These are phyloP conservation scores for Tetradesmus lagerheimii DNA, from an alignment of 139 green algal genomes.

Conservation along the genomic window DNA sequence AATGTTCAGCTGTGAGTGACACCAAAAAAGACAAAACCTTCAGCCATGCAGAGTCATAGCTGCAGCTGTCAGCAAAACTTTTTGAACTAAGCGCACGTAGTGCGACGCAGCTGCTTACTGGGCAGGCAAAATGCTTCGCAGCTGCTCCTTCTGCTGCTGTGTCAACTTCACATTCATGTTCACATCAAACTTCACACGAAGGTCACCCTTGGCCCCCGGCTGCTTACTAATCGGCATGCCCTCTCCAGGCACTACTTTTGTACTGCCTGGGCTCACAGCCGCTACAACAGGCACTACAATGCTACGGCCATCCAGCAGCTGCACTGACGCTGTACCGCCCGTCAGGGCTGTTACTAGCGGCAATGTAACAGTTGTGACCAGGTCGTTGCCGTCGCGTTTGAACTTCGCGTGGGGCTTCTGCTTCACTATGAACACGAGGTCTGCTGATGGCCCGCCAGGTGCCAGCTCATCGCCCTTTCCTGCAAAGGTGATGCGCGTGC, in stretches of 20 bases:
- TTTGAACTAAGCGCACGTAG: too few species aligned
- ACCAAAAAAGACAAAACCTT: too few species aligned
- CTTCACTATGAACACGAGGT: slow-evolving; percentile 92
- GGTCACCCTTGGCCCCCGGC: slow-evolving; percentile 76
- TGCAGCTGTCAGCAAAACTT: background rate
- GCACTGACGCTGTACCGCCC: slow-evolving; percentile 52
- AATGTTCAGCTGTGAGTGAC: too few species aligned
- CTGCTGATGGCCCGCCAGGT: slow-evolving; percentile 77
- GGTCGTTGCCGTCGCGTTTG: slow-evolving; percentile 86
- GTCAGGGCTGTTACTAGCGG: slow-evolving; percentile 69
- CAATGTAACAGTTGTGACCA: slow-evolving; percentile 56
- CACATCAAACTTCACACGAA: slow-evolving; percentile 83
- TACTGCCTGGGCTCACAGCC: slow-evolving; percentile 45
- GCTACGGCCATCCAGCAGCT: slow-evolving; percentile 72
- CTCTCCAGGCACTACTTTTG: slow-evolving; percentile 68
- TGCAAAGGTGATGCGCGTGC: slow-evolving; percentile 94
- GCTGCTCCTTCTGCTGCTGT: slow-evolving; percentile 39
- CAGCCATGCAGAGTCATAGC: too few species aligned
- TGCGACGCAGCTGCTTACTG: background rate
- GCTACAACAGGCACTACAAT: slow-evolving; percentile 57
- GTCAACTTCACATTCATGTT: slow-evolving; percentile 63
- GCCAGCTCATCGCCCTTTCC: slow-evolving; percentile 88
- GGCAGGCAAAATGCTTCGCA: slow-evolving; percentile 19
- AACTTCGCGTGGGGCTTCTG: slow-evolving; percentile 91
- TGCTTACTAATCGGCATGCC: slow-evolving; percentile 91